These are phyloP conservation scores for Neofusicoccum cordaticola DNA, from an alignment of 2,329 filamentous ascomycete genomes.

Conservation along the genomic window DNA sequence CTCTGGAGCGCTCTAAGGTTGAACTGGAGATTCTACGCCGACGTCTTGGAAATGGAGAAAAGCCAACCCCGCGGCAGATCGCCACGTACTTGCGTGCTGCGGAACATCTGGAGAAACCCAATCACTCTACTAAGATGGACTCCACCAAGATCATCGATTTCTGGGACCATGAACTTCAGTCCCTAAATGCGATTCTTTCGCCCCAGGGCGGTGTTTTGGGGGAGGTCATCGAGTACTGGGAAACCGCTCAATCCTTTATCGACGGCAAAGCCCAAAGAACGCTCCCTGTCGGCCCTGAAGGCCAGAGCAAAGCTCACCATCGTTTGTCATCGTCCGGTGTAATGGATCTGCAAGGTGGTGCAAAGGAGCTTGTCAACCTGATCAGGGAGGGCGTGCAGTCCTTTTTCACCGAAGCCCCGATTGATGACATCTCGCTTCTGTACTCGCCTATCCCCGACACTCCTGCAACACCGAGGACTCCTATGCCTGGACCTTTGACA, in stretches of 20 bases:
- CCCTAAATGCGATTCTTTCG: slow-evolving; percentile 72
- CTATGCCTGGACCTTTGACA: slow-evolving; percentile 53
- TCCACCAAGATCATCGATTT: slow-evolving; percentile 77
- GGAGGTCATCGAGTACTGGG: slow-evolving; percentile 92
- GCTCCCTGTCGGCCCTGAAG: slow-evolving; percentile 77
- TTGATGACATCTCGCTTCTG: slow-evolving; percentile 84
- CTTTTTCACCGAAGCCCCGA: slow-evolving; percentile 84
- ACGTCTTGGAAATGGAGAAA: slow-evolving; percentile 70
- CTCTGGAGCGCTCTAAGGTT: slow-evolving; percentile 80
- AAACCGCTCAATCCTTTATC: slow-evolving; percentile 85
- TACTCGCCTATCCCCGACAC: slow-evolving; percentile 76
- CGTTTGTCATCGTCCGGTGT: slow-evolving; percentile 70
- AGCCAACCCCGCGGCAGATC: slow-evolving; percentile 63
- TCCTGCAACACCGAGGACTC: slow-evolving; percentile 65
- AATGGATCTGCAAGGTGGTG: slow-evolving; percentile 70
- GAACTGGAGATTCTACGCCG: slow-evolving; percentile 90
- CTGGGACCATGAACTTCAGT: slow-evolving; percentile 84
- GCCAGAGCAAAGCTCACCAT: slow-evolving; percentile 78
- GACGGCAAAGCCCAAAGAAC: slow-evolving; percentile 77
- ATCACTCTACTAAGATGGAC: slow-evolving; percentile 63
- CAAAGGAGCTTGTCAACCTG: slow-evolving; percentile 77
- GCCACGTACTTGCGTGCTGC: slow-evolving; percentile 75
- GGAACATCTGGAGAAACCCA: slow-evolving; percentile 43
- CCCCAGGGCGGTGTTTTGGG: slow-evolving; percentile 74
- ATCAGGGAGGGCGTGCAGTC: slow-evolving; percentile 74